A percentile compares a stretch with the other conserved stretches of the same genome.
Evolutionary conservation across 116 monocot species (phyloP).

Genomic region (Zostera marina): DNA sequence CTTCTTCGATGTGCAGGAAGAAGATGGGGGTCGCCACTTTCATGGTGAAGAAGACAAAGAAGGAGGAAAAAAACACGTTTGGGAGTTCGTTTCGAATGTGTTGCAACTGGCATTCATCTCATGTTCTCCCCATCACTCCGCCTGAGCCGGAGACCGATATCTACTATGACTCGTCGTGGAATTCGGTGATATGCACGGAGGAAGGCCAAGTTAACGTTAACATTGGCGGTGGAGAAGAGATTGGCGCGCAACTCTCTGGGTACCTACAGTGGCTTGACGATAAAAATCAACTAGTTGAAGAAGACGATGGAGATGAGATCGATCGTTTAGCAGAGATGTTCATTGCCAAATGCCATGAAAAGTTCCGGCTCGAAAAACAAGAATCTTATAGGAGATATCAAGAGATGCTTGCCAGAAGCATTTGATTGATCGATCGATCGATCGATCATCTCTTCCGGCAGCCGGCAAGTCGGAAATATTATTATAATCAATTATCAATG

Average conservation of each 20-base stretch:
- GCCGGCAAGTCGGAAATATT: not conserved
- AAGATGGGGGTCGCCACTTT: conserved; percentile 10
- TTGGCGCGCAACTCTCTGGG: conserved; percentile 21
- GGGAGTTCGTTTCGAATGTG: conserved; percentile 11
- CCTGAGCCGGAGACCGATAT: too few species aligned
- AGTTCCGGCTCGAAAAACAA: conserved; percentile 85
- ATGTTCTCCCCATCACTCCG: conserved; percentile 30
- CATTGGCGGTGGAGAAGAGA: conserved; percentile 4
- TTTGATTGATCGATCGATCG: conserved; percentile 16
- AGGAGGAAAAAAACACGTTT: conserved; percentile 9
- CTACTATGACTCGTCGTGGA: conserved; percentile 51
- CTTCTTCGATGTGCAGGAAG: conserved; percentile 6
- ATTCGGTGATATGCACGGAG: conserved; percentile 23
- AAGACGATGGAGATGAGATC: conserved; percentile 31
- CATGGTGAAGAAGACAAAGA: conserved; percentile 17
- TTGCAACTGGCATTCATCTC: conserved; percentile 27
- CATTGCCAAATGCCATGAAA: conserved; percentile 83
- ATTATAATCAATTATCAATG: too few species aligned
- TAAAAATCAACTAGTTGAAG: too few species aligned
- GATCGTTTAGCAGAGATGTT: conserved; percentile 72
- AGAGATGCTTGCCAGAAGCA: conserved; percentile 82
- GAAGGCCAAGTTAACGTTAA: too few species aligned
- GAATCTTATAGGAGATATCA: conserved; percentile 86
- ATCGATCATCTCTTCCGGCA: not conserved
- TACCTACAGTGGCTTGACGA: conserved; percentile 67